A percentile compares a stretch with the other conserved stretches of the same genome.
phyloP scores from a whole-genome alignment of 2,329 filamentous ascomycete genomes.

The Raffaelea arxii region DNA sequence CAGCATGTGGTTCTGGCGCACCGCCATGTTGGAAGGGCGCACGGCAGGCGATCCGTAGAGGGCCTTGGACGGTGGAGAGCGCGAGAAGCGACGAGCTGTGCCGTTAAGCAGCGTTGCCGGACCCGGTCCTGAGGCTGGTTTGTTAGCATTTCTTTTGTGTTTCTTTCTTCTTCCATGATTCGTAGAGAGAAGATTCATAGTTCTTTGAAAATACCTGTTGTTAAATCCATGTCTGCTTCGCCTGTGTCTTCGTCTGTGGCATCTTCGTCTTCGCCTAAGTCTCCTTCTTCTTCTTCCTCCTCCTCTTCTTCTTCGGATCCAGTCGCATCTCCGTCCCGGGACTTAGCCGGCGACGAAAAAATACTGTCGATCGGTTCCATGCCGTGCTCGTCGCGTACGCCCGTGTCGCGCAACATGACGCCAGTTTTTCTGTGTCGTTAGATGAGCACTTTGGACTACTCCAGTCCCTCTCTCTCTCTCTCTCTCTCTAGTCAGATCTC shows the following conservation, averaged over 20 bases:
- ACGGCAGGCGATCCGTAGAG: constrained; percentile 50
- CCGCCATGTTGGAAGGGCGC: constrained; percentile 4
- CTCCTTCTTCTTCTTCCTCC: constrained; percentile 21
- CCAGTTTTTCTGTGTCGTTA: constrained; percentile 67
- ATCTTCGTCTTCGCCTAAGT: constrained; percentile 13
- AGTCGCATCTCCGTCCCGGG: constrained; percentile 18
- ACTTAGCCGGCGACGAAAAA: constrained; percentile 75
- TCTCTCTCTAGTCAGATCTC: neutral
- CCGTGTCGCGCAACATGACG: constrained; percentile 66
- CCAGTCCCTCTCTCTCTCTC: neutral
- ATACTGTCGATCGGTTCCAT: constrained; percentile 80
- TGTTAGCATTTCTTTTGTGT: neutral
- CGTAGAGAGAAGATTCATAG: neutral
- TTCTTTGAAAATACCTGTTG: constrained; percentile 15
- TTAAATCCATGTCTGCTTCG: constrained; percentile 42
- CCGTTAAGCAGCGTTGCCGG: constrained; percentile 42
- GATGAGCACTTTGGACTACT: neutral
- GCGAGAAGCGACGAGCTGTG: constrained; percentile 36
- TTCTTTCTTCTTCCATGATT: neutral
- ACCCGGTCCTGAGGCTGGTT: constrained; percentile 40
- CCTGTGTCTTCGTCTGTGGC: constrained; percentile 15
- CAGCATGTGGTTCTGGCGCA: constrained; percentile 39
- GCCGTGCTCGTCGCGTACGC: constrained; percentile 80
- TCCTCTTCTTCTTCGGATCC: constrained; percentile 18
- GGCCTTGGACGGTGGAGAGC: constrained; percentile 50